phyloP scores from a whole-genome alignment of 1,284 basidiomycete genomes.

The Cryptococcus sp. region DNA sequence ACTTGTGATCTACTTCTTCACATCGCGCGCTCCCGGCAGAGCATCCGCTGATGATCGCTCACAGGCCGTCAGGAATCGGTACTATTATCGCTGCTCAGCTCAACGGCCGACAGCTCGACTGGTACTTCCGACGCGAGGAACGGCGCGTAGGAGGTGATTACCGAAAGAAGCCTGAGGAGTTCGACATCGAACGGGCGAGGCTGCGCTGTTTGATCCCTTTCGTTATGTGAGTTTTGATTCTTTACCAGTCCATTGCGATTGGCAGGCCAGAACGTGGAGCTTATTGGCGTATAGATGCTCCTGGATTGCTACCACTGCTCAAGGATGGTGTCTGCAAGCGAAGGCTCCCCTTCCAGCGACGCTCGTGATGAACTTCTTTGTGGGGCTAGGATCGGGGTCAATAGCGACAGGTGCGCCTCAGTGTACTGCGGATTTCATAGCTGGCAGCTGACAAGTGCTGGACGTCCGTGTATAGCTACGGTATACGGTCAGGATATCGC shows the following conservation, averaged over 20 bases:
- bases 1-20: conserved; percentile 32
- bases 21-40: neutral
- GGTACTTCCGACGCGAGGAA: conserved; percentile 39
- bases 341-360: conserved; percentile 36
- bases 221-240: conserved; percentile 19
- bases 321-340: conserved; percentile 42
- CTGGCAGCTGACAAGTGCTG: neutral
- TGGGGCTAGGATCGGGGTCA: conserved; percentile 36
- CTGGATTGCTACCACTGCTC: conserved; percentile 16
- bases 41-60: neutral
- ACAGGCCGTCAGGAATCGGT: conserved; percentile 43
- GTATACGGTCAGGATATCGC: conserved; percentile 47
- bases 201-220: conserved; percentile 35
- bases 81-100: conserved; percentile 31
- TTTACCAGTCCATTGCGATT: neutral
- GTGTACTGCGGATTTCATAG: too few relatives aligned
- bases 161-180: conserved; percentile 32
- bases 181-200: conserved; percentile 39
- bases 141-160: conserved; percentile 41
- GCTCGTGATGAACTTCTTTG: conserved; percentile 40
- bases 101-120: conserved; percentile 46
- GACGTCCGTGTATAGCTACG: conserved; percentile 23
- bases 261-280: too few relatives aligned
- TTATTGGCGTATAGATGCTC: neutral
- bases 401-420: conserved; percentile 25